Conservation (phyloP, 345 rosid species). For the Camelina sativa region DNA sequence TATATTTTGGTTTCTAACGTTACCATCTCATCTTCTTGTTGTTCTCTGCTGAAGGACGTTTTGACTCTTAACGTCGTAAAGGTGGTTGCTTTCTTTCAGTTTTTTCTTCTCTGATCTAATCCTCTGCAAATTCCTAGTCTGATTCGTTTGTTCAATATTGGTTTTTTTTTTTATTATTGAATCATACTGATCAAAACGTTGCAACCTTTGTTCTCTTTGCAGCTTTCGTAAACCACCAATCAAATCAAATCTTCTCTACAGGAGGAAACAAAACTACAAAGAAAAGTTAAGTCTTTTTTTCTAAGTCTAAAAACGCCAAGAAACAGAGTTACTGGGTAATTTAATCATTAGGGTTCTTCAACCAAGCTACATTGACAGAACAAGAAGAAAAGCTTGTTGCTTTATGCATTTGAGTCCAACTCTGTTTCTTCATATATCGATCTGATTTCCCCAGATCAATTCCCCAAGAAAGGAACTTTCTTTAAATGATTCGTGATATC, state of each 20-base stretch:
- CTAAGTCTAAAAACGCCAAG: background rate
- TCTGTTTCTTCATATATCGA: background rate
- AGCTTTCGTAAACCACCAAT: conserved; percentile 16
- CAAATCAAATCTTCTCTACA: background rate
- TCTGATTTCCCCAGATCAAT: conserved; percentile 17
- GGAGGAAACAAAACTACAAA: background rate
- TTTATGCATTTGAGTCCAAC: conserved; percentile 7
- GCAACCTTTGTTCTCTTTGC: conserved; percentile 15
- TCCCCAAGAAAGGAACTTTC: background rate
- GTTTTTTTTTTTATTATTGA: too few species aligned
- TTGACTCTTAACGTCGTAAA: background rate
- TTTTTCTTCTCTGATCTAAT: background rate
- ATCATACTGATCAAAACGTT: background rate
- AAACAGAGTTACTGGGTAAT: conserved; percentile 1
- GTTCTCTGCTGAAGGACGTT: background rate
- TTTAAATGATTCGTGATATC: conserved; percentile 36
- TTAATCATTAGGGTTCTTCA: conserved; percentile 13
- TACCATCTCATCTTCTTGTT: background rate
- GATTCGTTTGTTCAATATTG: too few species aligned
- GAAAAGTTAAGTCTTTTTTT: background rate
- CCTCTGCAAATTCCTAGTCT: too few species aligned
- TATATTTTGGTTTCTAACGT: conserved; percentile 4
- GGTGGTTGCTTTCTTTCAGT: conserved; percentile 28
- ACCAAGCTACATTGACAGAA: conserved; percentile 32
- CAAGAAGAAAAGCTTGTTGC: background rate